These are phyloP conservation scores for Rubia tinctorum DNA, from an alignment of 305 asterid genomes.

Conservation along the genomic window DNA sequence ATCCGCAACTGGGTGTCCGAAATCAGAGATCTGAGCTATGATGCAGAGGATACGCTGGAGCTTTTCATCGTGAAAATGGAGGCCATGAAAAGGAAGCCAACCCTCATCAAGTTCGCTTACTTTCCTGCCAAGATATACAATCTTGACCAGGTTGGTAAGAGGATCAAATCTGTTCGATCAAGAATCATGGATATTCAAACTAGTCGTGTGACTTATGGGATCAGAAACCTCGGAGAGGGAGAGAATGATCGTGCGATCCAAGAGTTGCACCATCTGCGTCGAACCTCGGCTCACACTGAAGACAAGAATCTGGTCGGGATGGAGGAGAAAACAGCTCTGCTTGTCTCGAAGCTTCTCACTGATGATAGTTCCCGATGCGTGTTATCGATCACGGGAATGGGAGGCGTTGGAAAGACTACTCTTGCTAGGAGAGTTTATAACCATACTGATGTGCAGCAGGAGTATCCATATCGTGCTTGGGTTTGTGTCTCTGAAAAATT, in stretches of 20 bases:
- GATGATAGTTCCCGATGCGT: conserved; percentile 12
- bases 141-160: conserved; percentile 10
- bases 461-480: conserved; percentile 28
- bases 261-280: conserved; percentile 6
- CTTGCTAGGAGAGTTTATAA: conserved; percentile 30
- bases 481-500: conserved; percentile 22
- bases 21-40: conserved; percentile 15
- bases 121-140: background rate
- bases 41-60: conserved; percentile 21
- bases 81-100: background rate
- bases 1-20: conserved; percentile 22
- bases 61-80: conserved; percentile 14
- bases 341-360: conserved; percentile 13
- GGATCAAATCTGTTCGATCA: conserved; percentile 4
- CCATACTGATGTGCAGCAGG: conserved; percentile 9
- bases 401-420: conserved; percentile 36
- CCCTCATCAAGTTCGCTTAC: background rate
- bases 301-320: conserved; percentile 15
- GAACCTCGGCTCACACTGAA: conserved; percentile 13
- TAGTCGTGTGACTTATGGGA: conserved; percentile 15
- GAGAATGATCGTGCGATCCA: background rate
- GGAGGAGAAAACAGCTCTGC: conserved; percentile 3
- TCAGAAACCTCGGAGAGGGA: conserved; percentile 18
- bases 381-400: conserved; percentile 27
- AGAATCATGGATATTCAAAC: conserved; percentile 7